Conservation (phyloP, 2,329 filamentous ascomycete genomes). For the Talaromyces marneffei region DNA sequence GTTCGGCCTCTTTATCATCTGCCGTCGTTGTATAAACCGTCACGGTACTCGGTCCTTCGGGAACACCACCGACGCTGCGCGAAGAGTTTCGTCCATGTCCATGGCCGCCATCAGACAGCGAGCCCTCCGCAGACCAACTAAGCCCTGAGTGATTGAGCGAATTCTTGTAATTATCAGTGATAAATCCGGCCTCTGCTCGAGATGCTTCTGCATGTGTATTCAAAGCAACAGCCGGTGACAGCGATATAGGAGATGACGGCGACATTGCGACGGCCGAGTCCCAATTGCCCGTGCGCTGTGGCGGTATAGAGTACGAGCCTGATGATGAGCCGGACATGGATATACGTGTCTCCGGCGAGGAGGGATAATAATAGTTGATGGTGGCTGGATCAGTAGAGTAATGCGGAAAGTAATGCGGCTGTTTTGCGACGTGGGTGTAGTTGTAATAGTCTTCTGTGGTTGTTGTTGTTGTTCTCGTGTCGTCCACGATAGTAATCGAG, state of each 20-base stretch:
- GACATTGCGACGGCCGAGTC: conserved; percentile 18
- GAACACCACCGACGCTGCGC: conserved; percentile 4
- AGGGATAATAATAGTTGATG: conserved; percentile 11
- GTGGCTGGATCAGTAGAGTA: background rate
- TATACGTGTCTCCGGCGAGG: conserved; percentile 18
- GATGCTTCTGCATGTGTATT: background rate
- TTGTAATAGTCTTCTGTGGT: background rate
- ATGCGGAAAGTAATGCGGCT: background rate
- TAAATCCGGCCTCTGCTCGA: background rate
- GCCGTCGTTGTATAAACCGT: conserved; percentile 8
- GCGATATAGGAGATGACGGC: background rate
- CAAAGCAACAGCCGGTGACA: background rate
- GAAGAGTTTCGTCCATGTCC: conserved; percentile 2
- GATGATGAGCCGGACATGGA: conserved; percentile 22
- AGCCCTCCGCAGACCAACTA: conserved; percentile 4
- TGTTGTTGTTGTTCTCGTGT: conserved; percentile 15
- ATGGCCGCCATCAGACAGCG: conserved; percentile 8
- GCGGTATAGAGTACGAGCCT: conserved; percentile 20
- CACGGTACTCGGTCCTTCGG: conserved; percentile 11
- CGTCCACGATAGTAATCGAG: conserved; percentile 11
- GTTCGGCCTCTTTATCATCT: conserved; percentile 5
- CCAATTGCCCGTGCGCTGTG: conserved; percentile 12
- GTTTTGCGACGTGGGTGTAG: background rate
- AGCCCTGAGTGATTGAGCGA: background rate
- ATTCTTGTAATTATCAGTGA: conserved; percentile 7